These are phyloP conservation scores for Irpex lacteus DNA, from an alignment of 1,284 basidiomycete species.

Conservation along the genomic window DNA sequence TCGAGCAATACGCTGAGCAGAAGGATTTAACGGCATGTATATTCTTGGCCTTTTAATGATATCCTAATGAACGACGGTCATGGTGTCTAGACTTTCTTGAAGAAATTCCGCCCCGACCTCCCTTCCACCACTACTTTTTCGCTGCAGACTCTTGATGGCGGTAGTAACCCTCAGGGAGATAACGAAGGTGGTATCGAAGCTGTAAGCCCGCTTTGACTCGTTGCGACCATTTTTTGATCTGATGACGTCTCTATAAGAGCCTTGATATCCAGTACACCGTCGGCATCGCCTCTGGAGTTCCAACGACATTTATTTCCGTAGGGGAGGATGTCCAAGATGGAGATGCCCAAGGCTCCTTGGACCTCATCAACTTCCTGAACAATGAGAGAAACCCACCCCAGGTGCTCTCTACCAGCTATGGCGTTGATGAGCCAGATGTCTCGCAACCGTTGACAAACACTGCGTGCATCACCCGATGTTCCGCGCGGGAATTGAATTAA, in stretches of 20 bases:
- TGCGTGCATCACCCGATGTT: no score
- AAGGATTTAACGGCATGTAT: conserved; percentile 41
- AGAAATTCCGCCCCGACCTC: conserved; percentile 29
- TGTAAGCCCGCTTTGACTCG: conserved; percentile 26
- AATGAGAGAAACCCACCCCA: conserved; percentile 40
- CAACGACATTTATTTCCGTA: conserved; percentile 41
- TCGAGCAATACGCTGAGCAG: conserved; percentile 49
- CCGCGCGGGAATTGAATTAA: no score
- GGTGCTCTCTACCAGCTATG: conserved; percentile 46
- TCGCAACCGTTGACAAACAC: no score
- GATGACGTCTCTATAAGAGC: conserved; percentile 25
- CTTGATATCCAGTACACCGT: conserved; percentile 65
- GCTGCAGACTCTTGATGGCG: conserved; percentile 44
- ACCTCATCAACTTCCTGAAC: conserved; percentile 24
- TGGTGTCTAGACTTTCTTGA: conserved; percentile 19
- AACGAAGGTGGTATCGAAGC: conserved; percentile 42
- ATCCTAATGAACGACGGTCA: background rate
- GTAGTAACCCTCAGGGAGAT: conserved; percentile 37
- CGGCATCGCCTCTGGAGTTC: conserved; percentile 38
- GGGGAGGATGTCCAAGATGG: conserved; percentile 30
- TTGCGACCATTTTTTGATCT: no score
- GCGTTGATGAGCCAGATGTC: conserved; percentile 21
- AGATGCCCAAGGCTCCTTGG: conserved; percentile 22
- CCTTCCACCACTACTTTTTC: conserved; percentile 28
- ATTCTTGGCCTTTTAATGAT: background rate